Conservation (phyloP, 345 rosid species). For the Bruguiera gymnorhiza region DNA sequence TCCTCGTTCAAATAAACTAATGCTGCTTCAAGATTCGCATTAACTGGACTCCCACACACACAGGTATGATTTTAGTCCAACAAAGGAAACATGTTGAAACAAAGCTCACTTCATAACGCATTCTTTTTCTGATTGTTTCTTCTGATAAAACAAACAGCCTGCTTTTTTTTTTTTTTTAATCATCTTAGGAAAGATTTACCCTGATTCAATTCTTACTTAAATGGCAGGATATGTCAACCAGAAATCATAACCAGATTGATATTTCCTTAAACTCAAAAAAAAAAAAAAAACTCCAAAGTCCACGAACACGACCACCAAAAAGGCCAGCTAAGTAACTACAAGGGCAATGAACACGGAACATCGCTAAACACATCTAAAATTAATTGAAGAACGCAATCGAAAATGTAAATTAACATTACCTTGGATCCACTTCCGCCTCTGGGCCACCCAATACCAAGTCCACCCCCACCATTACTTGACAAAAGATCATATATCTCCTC, state of each 20-base stretch:
- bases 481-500: slow-evolving; percentile 93
- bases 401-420: slow-evolving; percentile 30
- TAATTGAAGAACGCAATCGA: slow-evolving; percentile 16
- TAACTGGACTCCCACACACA: too few relatives aligned
- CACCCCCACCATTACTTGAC: slow-evolving; percentile 54
- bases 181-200: too few relatives aligned
- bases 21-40: too few relatives aligned
- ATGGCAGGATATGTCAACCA: neutral
- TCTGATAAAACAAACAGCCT: too few relatives aligned
- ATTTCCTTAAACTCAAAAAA: neutral
- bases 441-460: slow-evolving; percentile 76
- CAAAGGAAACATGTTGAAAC: too few relatives aligned
- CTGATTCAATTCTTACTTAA: too few relatives aligned
- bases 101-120: too few relatives aligned
- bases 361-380: neutral
- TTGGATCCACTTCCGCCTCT: slow-evolving; percentile 66
- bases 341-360: neutral
- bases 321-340: neutral
- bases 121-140: too few relatives aligned
- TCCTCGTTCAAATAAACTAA: too few relatives aligned
- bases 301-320: slow-evolving; percentile 45
- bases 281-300: neutral
- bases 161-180: too few relatives aligned
- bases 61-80: too few relatives aligned
- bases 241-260: slow-evolving; percentile 17